A percentile compares a stretch with the other conserved stretches of the same genome.
Evolutionary conservation across 805 yeast species (phyloP).

Genomic region (Barnettozyma siamensis): DNA sequence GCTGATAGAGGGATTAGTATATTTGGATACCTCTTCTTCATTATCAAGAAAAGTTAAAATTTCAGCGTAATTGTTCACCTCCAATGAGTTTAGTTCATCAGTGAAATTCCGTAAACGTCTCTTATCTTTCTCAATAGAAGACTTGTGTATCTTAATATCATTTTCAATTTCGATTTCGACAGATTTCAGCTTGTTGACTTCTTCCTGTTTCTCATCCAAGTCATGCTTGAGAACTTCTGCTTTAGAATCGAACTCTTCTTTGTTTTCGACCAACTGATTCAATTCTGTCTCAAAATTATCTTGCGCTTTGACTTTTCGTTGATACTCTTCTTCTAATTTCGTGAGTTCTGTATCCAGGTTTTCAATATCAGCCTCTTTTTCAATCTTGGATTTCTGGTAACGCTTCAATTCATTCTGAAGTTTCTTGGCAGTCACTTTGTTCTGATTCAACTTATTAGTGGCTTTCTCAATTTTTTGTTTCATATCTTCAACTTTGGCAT

Average conservation of each 20-base stretch:
- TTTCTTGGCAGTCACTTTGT: conserved; percentile 51
- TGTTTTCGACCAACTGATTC: conserved; percentile 22
- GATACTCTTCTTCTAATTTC: conserved; percentile 27
- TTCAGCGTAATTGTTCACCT: conserved; percentile 46
- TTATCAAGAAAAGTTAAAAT: conserved; percentile 21
- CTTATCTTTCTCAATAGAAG: conserved; percentile 35
- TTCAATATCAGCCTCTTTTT: conserved; percentile 42
- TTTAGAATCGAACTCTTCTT: conserved; percentile 36
- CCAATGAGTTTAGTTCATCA: conserved; percentile 37
- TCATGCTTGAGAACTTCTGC: conserved; percentile 38
- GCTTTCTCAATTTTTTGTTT: conserved; percentile 59
- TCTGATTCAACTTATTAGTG: conserved; percentile 50
- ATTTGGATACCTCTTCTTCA: conserved; percentile 26
- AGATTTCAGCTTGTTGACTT: conserved; percentile 53
- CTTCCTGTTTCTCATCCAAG: conserved; percentile 33
- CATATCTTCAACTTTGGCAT: conserved; percentile 73
- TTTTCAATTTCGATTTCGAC: conserved; percentile 62
- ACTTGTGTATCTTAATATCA: conserved; percentile 52
- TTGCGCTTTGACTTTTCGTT: conserved; percentile 22
- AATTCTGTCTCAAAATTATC: conserved; percentile 31
- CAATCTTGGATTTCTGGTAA: conserved; percentile 36
- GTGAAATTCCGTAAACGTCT: conserved; percentile 28
- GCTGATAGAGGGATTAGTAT: conserved; percentile 28
- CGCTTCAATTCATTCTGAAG: conserved; percentile 59
- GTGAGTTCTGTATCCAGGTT: conserved; percentile 30